Base-by-base conservation (phyloP, 768 basidiomycete genomes). In the Auriscalpium orientale region DNA sequence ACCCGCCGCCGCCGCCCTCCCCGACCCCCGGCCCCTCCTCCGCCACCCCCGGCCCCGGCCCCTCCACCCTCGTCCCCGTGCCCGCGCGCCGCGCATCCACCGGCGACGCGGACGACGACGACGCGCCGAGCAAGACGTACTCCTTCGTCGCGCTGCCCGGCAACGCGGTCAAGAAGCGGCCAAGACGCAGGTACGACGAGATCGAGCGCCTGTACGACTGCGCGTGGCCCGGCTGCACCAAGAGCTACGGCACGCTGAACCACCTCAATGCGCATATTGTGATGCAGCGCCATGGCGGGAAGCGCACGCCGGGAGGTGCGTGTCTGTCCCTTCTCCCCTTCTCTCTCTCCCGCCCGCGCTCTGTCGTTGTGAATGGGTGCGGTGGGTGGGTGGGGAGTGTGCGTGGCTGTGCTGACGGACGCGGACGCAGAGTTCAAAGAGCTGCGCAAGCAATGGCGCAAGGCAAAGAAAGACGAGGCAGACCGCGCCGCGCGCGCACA, bases 261-360 rank as follows among this genome's bases (percentile, higher is more conserved):
- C 95, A 99, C 71, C 78, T 99, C 58, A 99, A 99, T 68, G 93
- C 94, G 34, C 95, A 99, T 69, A 92, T 98, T 56, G 88, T 85
- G n/a, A 97, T 97, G 91, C 95, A 98, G 70, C 90, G 90, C 70
- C 95, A 99, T 68, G 95, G 95, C 45, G 55, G 76, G 15, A 98
- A 95, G 73, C 82, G 95, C 54, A 87, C 83, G 68, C 95, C 95
- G 12, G 82, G 82, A 55, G 95, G 95, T 95, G 65, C 72, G 89
- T 74, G 20, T 67, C 40, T 16, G 10, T 9, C 46, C 15, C 46
- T 44, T 28, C 4, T 46, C 51, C 51, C 13, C 22, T 11, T 56
- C n/a, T 33, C 47, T 36, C 22, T 49, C 21, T 38, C 55, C 52
- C 52, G 55, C 63, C 62, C 36, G 60, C 52, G 37, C 58, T 57